phyloP scores from a whole-genome alignment of 768 basidiomycete genomes.

The Amanita rubescens region DNA sequence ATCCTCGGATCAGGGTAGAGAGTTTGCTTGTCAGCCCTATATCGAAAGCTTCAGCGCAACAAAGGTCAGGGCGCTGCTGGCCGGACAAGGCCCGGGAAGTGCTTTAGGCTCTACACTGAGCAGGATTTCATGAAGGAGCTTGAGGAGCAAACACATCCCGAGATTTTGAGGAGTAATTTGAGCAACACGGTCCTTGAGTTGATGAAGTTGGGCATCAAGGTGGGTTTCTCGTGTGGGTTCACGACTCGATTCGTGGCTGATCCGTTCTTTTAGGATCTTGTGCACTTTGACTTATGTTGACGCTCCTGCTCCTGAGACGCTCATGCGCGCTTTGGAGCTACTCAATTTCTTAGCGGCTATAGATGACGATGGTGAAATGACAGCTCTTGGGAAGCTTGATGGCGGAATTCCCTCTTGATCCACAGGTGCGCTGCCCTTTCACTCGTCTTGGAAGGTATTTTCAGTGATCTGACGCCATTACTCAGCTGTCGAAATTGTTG shows the following conservation, averaged over 20 bases:
- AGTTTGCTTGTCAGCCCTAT: slow-evolving; percentile 89
- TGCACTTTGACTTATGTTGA: slow-evolving; percentile 85
- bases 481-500: slow-evolving; percentile 83
- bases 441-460: background rate
- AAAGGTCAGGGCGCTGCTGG: slow-evolving; percentile 91
- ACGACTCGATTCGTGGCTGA: no score
- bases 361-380: slow-evolving; percentile 90
- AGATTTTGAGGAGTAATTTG: slow-evolving; percentile 89
- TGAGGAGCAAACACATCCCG: slow-evolving; percentile 95
- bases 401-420: slow-evolving; percentile 98
- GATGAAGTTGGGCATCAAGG: slow-evolving; percentile 90
- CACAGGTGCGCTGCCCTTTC: slow-evolving; percentile 55
- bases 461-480: no score
- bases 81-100: slow-evolving; percentile 84
- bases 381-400: slow-evolving; percentile 80
- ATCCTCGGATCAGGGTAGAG: slow-evolving; percentile 83
- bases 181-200: slow-evolving; percentile 91
- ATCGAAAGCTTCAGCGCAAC: slow-evolving; percentile 83
- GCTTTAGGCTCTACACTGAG: slow-evolving; percentile 87
- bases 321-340: slow-evolving; percentile 94
- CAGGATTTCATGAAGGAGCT: slow-evolving; percentile 94
- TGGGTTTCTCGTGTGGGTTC: slow-evolving; percentile 13
- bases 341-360: slow-evolving; percentile 88
- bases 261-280: slow-evolving; percentile 55
- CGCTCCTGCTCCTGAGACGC: slow-evolving; percentile 89